phyloP scores from a whole-genome alignment of 1,284 basidiomycete species.

The Ustilago lituana region DNA sequence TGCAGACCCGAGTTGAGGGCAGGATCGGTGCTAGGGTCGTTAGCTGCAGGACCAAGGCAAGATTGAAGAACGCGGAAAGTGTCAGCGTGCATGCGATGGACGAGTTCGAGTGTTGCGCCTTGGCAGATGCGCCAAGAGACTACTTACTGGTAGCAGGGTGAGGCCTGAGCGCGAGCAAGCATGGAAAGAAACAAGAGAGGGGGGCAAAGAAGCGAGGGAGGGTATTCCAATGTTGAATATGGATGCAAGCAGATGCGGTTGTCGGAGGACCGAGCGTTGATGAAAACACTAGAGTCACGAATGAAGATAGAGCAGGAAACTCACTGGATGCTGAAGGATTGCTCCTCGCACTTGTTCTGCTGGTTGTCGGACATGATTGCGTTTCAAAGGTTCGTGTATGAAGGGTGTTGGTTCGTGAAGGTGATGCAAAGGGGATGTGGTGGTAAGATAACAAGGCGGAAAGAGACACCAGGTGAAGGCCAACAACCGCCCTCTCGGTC shows the following conservation, averaged over 20 bases:
- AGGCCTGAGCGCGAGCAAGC: constrained; percentile 22
- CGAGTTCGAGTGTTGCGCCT: too few species aligned
- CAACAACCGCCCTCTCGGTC: too few species aligned
- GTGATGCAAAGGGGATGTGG: constrained; percentile 1
- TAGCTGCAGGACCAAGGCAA: constrained; percentile 18
- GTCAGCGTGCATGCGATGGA: too few species aligned
- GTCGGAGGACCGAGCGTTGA: too few species aligned
- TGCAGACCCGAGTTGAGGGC: constrained; percentile 40
- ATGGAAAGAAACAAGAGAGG: background rate
- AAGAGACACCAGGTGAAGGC: too few species aligned
- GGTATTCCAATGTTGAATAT: too few species aligned
- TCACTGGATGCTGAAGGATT: constrained; percentile 55
- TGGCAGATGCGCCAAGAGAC: background rate
- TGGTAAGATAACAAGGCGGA: background rate
- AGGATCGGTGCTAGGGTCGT: constrained; percentile 51
- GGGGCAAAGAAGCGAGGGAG: too few species aligned
- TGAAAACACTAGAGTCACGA: background rate
- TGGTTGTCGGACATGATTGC: constrained; percentile 44
- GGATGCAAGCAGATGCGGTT: too few species aligned
- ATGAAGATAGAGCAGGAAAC: background rate
- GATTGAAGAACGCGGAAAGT: too few species aligned
- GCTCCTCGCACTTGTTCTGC: constrained; percentile 50
- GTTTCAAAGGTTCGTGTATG: background rate
- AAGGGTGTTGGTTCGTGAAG: background rate
- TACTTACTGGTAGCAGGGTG: constrained; percentile 55